A percentile compares a stretch with the other conserved stretches of the same genome.
Evolutionary conservation across 2,329 filamentous ascomycete genomes (phyloP).

Genomic region (Clarireedia sp.): DNA sequence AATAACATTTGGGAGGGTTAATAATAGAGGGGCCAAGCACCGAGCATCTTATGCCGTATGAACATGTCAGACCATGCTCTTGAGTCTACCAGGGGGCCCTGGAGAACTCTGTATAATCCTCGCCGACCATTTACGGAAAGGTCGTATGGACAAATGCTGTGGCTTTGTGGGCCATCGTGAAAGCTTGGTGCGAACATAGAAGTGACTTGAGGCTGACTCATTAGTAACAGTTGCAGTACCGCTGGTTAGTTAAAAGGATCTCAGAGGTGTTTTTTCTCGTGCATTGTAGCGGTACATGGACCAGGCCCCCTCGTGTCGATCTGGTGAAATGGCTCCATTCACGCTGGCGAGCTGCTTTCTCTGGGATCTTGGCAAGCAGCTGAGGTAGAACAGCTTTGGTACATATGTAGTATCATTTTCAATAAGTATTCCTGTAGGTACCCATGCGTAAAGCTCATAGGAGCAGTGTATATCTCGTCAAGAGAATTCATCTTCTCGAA

Average conservation of each 20-base stretch:
- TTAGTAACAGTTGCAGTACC: background rate
- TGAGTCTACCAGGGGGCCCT: background rate
- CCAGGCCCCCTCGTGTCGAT: conserved; percentile 6
- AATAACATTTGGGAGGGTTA: background rate
- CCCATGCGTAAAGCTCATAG: conserved; percentile 1
- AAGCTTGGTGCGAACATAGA: conserved; percentile 4
- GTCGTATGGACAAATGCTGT: conserved; percentile 9
- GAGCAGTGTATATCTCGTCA: background rate
- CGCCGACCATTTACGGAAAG: conserved; percentile 6
- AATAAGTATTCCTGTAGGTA: conserved; percentile 2
- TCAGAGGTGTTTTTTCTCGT: background rate
- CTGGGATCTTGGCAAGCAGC: background rate
- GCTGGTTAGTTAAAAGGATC: background rate
- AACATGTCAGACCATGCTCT: conserved; percentile 1
- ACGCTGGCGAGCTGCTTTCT: background rate
- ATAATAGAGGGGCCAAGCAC: conserved; percentile 3
- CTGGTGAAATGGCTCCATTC: background rate
- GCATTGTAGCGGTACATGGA: background rate
- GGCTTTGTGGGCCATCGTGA: conserved; percentile 2
- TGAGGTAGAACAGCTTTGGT: background rate
- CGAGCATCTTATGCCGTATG: conserved; percentile 3
- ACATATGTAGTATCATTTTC: background rate
- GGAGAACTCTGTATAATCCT: conserved; percentile 1
- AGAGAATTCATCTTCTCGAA: conserved; percentile 1
- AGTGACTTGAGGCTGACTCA: conserved; percentile 2